Evolutionary conservation across 495 filamentous ascomycete genomes (phyloP), one percentile per base, ranked within the genome.

Genomic region (Trichoderma reesei): DNA sequence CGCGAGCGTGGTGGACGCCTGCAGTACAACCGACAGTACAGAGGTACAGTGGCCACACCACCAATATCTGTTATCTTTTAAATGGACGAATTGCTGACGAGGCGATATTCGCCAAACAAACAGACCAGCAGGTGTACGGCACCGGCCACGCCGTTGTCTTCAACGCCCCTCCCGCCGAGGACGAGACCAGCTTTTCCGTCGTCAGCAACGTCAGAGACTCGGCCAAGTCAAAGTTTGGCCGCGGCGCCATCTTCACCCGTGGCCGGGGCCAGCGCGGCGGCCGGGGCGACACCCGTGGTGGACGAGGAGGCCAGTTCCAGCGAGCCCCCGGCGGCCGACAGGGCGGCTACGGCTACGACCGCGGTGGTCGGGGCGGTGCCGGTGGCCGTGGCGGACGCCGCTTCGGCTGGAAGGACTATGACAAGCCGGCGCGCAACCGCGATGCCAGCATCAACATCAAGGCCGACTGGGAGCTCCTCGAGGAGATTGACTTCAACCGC

Each of bases 401-500:
- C 59, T 97, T 96, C 72, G 95, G 94, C 72, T 98, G 94, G 92
- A 96, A 93, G 76, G 94, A 98, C 73, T 96, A 91, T 72, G 94
- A 98, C 78, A 98, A 98, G 85, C 94, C 94, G 41, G 86, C 94
- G 77, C 87, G 94, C 68, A 97, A 93, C 71, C 90, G 94, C 64
- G 94, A 98, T 79, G 86, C 93, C 8, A 96, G 90, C 38, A 88
- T 98, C 72, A 91, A 90, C 73, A 90, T 97, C 74, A 92, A 92
- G 75, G 82, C 92, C 18, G 92, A 96, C 70, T 98, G 94, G 94
- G 84, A 86, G 69, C 85, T 98, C 79, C 79, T 97, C 51, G 95
- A 98, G 78, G 95, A 98, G 81, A 96, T 98, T 73, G 94, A 98
- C 73, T 98, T 96, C 79, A 92, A 87, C 79, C 89, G 94, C 66